Base-by-base conservation (phyloP, 345 rosid genomes). In the Microthlaspi erraticum region DNA sequence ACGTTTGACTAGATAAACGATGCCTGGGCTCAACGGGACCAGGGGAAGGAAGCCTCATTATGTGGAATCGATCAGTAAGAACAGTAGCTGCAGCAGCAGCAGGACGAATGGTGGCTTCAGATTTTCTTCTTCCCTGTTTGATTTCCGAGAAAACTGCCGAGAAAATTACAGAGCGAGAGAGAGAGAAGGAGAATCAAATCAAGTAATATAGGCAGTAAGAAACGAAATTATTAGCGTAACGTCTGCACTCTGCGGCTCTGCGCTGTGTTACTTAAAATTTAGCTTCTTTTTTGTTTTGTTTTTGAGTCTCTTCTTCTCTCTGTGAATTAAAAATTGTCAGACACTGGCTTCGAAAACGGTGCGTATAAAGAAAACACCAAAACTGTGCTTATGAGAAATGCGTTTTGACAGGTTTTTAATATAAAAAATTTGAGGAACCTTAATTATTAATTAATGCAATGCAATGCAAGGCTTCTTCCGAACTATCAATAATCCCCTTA, bases 21-120 rank as follows among this genome's bases (percentile, higher is more conserved):
- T 53, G 95, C 66, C 91, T 63, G n/a, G 82, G 79, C 72, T 88
- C 91, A 7, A 81, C 65, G 64, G 87, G 68, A 64, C 77, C 45
- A 42, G 84, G 87, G 14, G 88, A 78, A 64, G 86, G 60, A 39
- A 75, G 78, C 76, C 87, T 82, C 84, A 80, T 82, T 20, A 55
- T 77, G 52, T 66, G 12, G 42, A 19, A 42, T 41, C 42, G 41
- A 41, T 19, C 55, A 57, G 57, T 13, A 32, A 20, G 6, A 52
- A 51, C 16, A 23, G 59, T 49, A 36, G 59, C 59, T 65, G 51
- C 62, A 1, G 63, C 45, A 17, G 62, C 49, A 49, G 68, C 37
- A 12, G 10, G 31, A 52, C 34, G 50, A 55, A 31, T 13, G 62
- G 29, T 19, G 26, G 33, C 19, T 54, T 67, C 54, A 18, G 63